These are phyloP conservation scores for Apiospora sp. DNA, from an alignment of 2,329 filamentous ascomycete species.

Conservation along the genomic window DNA sequence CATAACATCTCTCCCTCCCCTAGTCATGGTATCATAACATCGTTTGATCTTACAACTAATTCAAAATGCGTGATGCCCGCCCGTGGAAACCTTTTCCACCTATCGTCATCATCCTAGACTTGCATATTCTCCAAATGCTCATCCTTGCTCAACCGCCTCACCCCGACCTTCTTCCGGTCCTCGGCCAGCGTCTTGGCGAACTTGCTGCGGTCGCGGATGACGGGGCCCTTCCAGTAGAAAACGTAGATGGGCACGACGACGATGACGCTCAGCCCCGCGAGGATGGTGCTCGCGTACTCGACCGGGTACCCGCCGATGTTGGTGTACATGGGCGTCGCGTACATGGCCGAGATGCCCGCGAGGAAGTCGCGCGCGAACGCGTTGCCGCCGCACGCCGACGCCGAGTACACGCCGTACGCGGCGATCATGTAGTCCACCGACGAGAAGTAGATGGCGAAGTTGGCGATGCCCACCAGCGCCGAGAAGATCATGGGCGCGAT, in stretches of 20 bases:
- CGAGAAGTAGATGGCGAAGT: slow-evolving; percentile 68
- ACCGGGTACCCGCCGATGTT: slow-evolving; percentile 53
- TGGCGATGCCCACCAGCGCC: slow-evolving; percentile 66
- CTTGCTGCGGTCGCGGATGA: slow-evolving; percentile 54
- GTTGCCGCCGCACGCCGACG: slow-evolving; percentile 70
- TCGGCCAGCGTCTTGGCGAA: slow-evolving; percentile 47
- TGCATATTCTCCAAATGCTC: neutral
- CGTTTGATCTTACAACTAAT: neutral
- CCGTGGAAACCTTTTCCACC: neutral
- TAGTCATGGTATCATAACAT: neutral
- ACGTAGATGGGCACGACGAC: slow-evolving; percentile 61
- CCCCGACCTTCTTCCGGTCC: slow-evolving; percentile 7
- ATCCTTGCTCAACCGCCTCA: neutral
- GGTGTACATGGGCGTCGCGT: slow-evolving; percentile 60
- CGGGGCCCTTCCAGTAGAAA: slow-evolving; percentile 62
- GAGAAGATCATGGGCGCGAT: slow-evolving; percentile 67
- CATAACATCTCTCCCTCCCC: neutral
- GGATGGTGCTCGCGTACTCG: slow-evolving; percentile 59
- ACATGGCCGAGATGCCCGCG: slow-evolving; percentile 66
- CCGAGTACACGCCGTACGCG: slow-evolving; percentile 69
- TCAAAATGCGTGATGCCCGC: too few species aligned
- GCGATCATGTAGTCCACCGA: slow-evolving; percentile 72
- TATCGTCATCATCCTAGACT: neutral
- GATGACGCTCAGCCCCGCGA: slow-evolving; percentile 56
- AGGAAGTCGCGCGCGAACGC: slow-evolving; percentile 69